These are phyloP conservation scores for Nissolia schottii DNA, from an alignment of 306 rosid genomes.

Conservation along the genomic window DNA sequence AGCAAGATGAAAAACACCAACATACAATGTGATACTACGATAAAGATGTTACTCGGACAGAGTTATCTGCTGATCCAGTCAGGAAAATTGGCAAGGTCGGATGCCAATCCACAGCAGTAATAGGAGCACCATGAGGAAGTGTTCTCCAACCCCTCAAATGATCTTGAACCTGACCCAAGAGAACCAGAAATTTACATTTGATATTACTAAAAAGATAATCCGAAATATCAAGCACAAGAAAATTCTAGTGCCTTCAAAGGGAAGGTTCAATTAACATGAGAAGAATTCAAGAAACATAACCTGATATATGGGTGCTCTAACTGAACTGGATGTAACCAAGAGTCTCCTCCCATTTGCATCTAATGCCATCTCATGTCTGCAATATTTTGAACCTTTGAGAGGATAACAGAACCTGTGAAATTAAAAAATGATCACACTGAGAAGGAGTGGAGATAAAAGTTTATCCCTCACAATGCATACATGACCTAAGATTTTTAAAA, in stretches of 20 bases:
- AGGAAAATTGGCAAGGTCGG: conserved; percentile 81
- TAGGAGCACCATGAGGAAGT: conserved; percentile 72
- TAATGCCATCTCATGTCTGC: conserved; percentile 92
- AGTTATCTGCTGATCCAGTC: conserved; percentile 95
- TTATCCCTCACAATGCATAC: not conserved
- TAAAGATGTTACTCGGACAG: conserved; percentile 76
- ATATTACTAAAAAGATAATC: not conserved
- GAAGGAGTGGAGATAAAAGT: not conserved
- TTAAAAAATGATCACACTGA: not conserved
- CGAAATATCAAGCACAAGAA: not conserved
- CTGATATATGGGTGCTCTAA: conserved; percentile 93
- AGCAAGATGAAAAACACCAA: conserved; percentile 8
- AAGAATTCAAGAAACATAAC: conserved; percentile 32
- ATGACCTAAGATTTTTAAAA: not conserved
- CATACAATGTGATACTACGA: conserved; percentile 23
- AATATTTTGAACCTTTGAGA: conserved; percentile 43
- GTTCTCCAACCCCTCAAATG: conserved; percentile 64
- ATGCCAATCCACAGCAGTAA: conserved; percentile 97
- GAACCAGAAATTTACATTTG: not conserved
- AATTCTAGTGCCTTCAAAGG: not conserved
- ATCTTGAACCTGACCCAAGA: conserved; percentile 60
- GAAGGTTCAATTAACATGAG: not conserved
- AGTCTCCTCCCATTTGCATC: conserved; percentile 85
- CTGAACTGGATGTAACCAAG: conserved; percentile 67
- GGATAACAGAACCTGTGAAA: conserved; percentile 63